Base-by-base conservation (phyloP, 192 early-diverging fungal species). In the Coemansia guatemalensis region DNA sequence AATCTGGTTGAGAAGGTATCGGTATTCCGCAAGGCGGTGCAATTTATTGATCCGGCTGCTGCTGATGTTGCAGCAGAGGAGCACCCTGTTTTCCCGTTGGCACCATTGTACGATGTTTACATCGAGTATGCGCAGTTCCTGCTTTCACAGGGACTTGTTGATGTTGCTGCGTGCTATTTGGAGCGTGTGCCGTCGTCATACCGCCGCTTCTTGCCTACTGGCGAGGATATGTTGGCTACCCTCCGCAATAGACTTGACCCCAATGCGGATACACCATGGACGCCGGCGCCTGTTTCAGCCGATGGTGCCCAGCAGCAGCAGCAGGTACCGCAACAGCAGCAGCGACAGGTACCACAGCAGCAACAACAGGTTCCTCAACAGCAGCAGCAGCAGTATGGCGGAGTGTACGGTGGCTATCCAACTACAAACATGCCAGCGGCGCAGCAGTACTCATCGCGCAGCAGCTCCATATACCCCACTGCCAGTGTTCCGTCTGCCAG, bases 1-100 rank as follows among this genome's bases (percentile, higher is more conserved):
- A 64, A 78, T 48, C 72, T 98, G 12, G 85, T 97, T 49, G 95
- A 98, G 66, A 94, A 95, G 77, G 88, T 97, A 23, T 86, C 93
- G 9, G 88, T 99, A 27, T 96, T 98, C 84, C 88, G 93, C 29
- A 89, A 90, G 52, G 97, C 95, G 1, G 91, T 98, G 51, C 86
- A 89, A 51, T 99, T 88, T 76, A 87, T 93, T 29, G 97, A 99
- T 64, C 71, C 88, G 12, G 86, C 88, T 27, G 64, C 79, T 26
- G 69, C 69, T 64, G 48, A 49, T 7, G 54, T 21, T 0, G 0
- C 6, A 5, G 60, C 64, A 44, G 85, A 85, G 27, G 72, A 76
- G 29, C 9, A 23, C 17, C 25, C 41, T 9, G 56, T 27, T 39
- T 84, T 77, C 49, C 54, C 78, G 22, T 73, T 93, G 53, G 85